phyloP scores from a whole-genome alignment of 1,139 yeast genomes.

The Blastobotrys elegans region DNA sequence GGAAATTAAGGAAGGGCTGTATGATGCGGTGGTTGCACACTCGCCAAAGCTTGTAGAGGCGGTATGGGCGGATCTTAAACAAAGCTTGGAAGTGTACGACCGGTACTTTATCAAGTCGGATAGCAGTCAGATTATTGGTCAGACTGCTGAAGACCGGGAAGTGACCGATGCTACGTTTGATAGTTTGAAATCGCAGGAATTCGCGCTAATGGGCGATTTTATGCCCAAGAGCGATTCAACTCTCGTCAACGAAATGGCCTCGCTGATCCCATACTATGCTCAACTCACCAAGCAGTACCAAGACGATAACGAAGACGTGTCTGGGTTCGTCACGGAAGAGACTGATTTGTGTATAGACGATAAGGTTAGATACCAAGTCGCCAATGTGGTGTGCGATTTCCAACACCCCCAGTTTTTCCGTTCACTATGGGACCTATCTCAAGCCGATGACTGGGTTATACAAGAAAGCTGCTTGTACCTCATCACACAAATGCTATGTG shows the following conservation, averaged over 20 bases:
- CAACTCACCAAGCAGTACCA: conserved; percentile 31
- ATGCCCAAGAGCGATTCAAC: conserved; percentile 33
- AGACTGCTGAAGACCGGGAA: conserved; percentile 11
- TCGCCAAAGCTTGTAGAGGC: conserved; percentile 8
- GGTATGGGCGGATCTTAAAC: conserved; percentile 14
- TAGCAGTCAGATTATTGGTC: not conserved
- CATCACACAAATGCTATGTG: conserved; percentile 13
- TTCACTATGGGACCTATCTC: conserved; percentile 5
- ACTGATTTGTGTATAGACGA: conserved; percentile 24
- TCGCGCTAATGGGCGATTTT: conserved; percentile 15
- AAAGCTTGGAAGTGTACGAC: conserved; percentile 9
- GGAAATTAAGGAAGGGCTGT: conserved; percentile 21
- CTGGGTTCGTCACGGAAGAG: conserved; percentile 65
- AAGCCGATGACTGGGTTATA: conserved; percentile 7
- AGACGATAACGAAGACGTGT: conserved; percentile 45
- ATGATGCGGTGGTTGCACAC: conserved; percentile 16
- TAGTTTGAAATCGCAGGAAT: conserved; percentile 13
- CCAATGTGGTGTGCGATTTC: conserved; percentile 12
- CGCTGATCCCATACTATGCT: conserved; percentile 20
- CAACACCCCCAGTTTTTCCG: conserved; percentile 7
- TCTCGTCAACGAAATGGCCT: conserved; percentile 33
- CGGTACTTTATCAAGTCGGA: conserved; percentile 11
- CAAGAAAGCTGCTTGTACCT: conserved; percentile 19
- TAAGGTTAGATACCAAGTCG: conserved; percentile 19
- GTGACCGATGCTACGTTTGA: conserved; percentile 12